These are phyloP conservation scores for Macrocybe sp. DNA, from an alignment of 1,284 basidiomycete species.

Conservation along the genomic window DNA sequence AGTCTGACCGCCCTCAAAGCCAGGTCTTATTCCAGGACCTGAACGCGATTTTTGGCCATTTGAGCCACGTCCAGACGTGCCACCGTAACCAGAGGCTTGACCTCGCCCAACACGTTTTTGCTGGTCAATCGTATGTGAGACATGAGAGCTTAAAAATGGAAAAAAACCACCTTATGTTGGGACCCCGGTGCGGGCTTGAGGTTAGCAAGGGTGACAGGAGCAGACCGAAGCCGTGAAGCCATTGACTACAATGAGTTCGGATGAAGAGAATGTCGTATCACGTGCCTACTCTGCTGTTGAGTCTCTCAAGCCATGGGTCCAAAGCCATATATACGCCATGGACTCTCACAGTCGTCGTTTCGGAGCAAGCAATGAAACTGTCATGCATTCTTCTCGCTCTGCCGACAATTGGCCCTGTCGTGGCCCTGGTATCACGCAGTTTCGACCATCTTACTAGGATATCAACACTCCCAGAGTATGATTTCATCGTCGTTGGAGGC, in stretches of 20 bases:
- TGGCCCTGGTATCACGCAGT: not conserved
- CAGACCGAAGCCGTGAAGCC: conserved; percentile 28
- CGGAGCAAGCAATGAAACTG: conserved; percentile 5
- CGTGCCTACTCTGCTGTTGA: not conserved
- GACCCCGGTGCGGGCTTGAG: conserved; percentile 58
- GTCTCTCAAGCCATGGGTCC: no score
- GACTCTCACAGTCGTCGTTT: no score
- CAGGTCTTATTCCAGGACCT: conserved; percentile 82
- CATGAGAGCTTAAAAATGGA: conserved; percentile 2
- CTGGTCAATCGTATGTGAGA: conserved; percentile 32
- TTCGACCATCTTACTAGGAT: not conserved
- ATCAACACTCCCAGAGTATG: conserved; percentile 3
- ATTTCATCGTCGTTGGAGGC: conserved; percentile 15
- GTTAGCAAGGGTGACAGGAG: conserved; percentile 54
- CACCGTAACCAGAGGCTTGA: conserved; percentile 85
- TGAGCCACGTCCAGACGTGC: conserved; percentile 89
- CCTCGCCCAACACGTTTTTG: conserved; percentile 94
- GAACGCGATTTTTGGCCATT: conserved; percentile 95
- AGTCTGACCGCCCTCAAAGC: conserved; percentile 96
- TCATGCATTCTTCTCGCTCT: conserved; percentile 2
- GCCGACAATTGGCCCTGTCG: not conserved
- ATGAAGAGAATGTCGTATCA: conserved; percentile 1
- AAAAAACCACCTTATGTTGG: conserved; percentile 48
- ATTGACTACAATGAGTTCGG: conserved; percentile 14
- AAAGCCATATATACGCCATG: no score